Base-by-base conservation (phyloP, 805 yeast species). In the Wickerhamomyces silvicola region DNA sequence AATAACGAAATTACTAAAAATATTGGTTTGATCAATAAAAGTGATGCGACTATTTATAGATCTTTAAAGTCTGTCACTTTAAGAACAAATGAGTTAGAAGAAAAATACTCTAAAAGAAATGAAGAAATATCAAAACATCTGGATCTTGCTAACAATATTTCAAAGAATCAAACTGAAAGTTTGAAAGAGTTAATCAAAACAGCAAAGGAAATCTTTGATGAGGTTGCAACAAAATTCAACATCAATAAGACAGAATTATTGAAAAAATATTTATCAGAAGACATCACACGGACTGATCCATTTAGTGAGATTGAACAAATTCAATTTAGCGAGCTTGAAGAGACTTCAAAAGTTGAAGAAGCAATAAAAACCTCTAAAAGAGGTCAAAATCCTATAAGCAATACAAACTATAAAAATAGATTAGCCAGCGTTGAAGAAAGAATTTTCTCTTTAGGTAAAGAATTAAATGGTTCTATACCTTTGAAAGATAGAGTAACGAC, bases 31-130 rank as follows among this genome's bases (percentile, higher is more conserved):
- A 57, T 76, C 28, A 50, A 54, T 15, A 53, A 54, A 35, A 70
- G 68, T 41, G 76, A 74, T 33, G 63, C 68, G 18, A 75, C 70
- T 38, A 56, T 75, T 12, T 65, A 60, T 33, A 60, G 68, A n/a
- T 58, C 71, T 16, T 57, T 72, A 41, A 72, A 73, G 36, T 60
- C 70, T 12, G 52, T 75, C 36, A 55, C 65, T 9, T 61, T 63
- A 38, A 69, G 68, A 42, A 58, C 74, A 7, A 61, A 59, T 32
- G 62, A 70, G 23, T 51, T 76, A 52, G 81, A 75, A 38, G 56
- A 55, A 25, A 57, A 70, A 35, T 73, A 72, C 40, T 56, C 59
- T 22, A 64, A 61, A 41, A 70, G 68, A 49, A 72, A 73, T 45
- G 60, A 59, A 23, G 50, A 61, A 5, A 54, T 72, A 3, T 51